Evolutionary conservation across 2,329 filamentous ascomycete species (phyloP).

Genomic region (Aspergillus pseudoglaucus): DNA sequence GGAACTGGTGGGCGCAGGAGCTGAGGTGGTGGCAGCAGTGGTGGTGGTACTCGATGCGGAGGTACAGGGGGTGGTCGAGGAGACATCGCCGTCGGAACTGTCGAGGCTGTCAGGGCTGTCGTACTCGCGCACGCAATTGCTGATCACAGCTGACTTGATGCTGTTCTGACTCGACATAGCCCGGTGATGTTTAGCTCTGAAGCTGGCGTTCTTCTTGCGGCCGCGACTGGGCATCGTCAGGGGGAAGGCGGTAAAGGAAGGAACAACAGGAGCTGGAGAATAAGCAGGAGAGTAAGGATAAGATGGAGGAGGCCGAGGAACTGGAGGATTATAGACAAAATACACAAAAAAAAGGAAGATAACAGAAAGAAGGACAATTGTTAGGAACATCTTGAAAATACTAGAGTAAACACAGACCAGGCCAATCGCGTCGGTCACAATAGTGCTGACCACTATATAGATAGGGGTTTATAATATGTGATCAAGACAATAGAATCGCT

Average conservation of each 20-base stretch:
- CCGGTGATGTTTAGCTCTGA: conserved; percentile 6
- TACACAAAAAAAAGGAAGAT: neutral
- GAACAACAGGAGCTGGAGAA: conserved; percentile 4
- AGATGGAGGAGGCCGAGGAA: neutral
- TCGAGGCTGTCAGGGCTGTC: conserved; percentile 17
- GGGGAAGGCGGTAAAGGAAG: conserved; percentile 11
- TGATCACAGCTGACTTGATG: conserved; percentile 4
- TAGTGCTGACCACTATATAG: too few relatives aligned
- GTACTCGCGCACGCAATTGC: conserved; percentile 7
- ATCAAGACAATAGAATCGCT: too few relatives aligned
- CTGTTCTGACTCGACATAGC: too few relatives aligned
- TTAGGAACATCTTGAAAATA: neutral
- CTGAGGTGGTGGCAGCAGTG: conserved; percentile 11
- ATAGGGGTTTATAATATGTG: too few relatives aligned
- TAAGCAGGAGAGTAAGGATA: neutral
- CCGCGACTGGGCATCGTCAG: conserved; percentile 14
- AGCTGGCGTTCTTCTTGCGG: conserved; percentile 26
- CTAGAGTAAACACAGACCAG: too few relatives aligned
- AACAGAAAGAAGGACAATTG: neutral
- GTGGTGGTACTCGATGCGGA: conserved; percentile 10
- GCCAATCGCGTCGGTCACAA: too few relatives aligned
- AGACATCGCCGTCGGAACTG: conserved; percentile 19
- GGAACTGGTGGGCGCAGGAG: too few relatives aligned
- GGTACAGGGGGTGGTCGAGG: conserved; percentile 20
- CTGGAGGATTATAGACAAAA: neutral